Base-by-base conservation (phyloP, 1,139 yeast genomes). In the Pichia sp. region DNA sequence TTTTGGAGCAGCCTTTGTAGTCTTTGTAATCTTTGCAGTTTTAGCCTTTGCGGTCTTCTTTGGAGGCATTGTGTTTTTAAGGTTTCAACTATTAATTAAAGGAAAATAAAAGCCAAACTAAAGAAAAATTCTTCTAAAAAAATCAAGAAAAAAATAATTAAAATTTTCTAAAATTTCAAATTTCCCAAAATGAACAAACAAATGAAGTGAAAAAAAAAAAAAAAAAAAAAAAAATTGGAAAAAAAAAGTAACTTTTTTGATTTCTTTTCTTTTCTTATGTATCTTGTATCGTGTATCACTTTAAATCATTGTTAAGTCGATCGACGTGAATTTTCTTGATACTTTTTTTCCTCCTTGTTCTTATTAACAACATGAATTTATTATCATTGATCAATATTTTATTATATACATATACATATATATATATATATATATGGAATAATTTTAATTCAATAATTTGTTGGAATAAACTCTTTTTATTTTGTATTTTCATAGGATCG, bases 31-130 rank as follows among this genome's bases (percentile, higher is more conserved):
- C 11, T 34, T 34, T 12, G 38, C 3, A n/a, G 35, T 8, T 22
- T 37, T 41, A 11, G 28, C 10, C 5, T 28, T 37, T 29, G 26
- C 37, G 9, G 28, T 29, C 30, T 39, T 43, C 35, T 30, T 44
- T 41, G 47, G 45, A 10, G 47, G 37, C 47, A 44, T 44, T 36
- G 30, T 31, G 16, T 16, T 16, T 16, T 16, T 16, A 16, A 16
- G 16, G 16, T 16, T 16, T 16, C 16, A 16, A 16, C 16, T 16
- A 16, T 16, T 16, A 16, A 16, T 16, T 16, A 16, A 6, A 27
- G 28, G 26, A 11, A 23, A 28, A 23, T 5, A 32, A 11, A 22
- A 23, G 9, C 4, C 4, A 20, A 26, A 31, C 22, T 11, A 11
- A 32, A 32, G 16, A 16, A 32, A 32, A 22, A 22, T 32, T 32